These are phyloP conservation scores for Rhizopus microsporus DNA, from an alignment of 371 early-diverging fungal genomes.

Conservation along the genomic window DNA sequence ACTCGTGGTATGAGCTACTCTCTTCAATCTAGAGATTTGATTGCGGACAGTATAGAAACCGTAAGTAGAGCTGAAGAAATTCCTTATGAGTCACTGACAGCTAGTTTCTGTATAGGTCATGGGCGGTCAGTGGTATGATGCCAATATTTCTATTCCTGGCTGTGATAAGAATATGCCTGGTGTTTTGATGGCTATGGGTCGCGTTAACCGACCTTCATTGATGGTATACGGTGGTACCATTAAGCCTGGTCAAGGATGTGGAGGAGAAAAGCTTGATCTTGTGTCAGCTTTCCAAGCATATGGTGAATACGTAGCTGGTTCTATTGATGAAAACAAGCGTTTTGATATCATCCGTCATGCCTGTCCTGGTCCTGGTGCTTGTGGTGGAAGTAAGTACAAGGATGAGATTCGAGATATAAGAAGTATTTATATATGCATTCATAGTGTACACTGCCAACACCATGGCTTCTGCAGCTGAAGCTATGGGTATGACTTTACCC, in stretches of 20 bases:
- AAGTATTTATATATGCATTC: slow-evolving; percentile 43
- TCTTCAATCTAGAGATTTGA: slow-evolving; percentile 94
- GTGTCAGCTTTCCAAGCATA: slow-evolving; percentile 96
- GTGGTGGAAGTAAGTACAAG: slow-evolving; percentile 80
- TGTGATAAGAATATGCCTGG: slow-evolving; percentile 99
- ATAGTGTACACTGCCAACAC: slow-evolving; percentile 93
- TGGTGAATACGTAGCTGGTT: slow-evolving; percentile 89
- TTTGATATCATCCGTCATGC: slow-evolving; percentile 84
- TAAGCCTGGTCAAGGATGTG: slow-evolving; percentile 68
- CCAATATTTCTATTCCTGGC: slow-evolving; percentile 48
- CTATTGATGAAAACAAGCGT: slow-evolving; percentile 84
- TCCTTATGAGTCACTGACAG: neutral
- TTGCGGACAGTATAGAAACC: slow-evolving; percentile 98
- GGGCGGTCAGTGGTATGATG: slow-evolving; percentile 32
- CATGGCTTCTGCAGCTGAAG: slow-evolving; percentile 95
- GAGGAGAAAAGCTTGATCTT: slow-evolving; percentile 79
- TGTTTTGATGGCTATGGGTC: slow-evolving; percentile 92
- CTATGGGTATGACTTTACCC: slow-evolving; percentile 94
- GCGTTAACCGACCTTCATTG: slow-evolving; percentile 92
- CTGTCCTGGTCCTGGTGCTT: slow-evolving; percentile 97
- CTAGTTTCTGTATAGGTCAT: slow-evolving; percentile 16
- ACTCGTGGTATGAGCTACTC: slow-evolving; percentile 96
- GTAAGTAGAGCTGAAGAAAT: slow-evolving; percentile 42
- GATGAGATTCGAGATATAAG: neutral
- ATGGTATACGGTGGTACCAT: slow-evolving; percentile 96